Conservation (phyloP, 2,329 filamentous ascomycete genomes). For the Fusarium brevicatenulatum region DNA sequence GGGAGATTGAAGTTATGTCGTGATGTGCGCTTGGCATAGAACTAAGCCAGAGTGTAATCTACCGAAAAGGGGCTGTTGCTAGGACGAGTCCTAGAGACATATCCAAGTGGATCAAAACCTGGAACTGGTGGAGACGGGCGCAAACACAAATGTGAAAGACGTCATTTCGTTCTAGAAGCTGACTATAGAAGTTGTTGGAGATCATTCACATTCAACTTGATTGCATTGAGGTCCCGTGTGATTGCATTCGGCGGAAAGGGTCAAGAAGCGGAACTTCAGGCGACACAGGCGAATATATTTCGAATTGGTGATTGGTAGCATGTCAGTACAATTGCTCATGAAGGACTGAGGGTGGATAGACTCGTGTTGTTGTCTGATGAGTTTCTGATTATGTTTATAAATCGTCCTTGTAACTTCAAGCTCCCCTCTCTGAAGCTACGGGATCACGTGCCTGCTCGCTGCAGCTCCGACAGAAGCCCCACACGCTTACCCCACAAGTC, state of each 20-base stretch:
- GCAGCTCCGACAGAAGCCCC: not conserved
- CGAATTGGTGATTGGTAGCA: not conserved
- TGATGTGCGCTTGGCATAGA: constrained; percentile 35
- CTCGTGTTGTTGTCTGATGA: not conserved
- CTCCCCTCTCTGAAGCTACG: not conserved
- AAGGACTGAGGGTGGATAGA: not conserved
- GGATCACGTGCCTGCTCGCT: constrained; percentile 13
- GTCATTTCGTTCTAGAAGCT: constrained; percentile 45
- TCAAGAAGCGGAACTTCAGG: not conserved
- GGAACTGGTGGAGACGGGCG: constrained; percentile 22
- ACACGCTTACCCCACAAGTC: not conserved
- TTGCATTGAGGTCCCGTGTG: not conserved
- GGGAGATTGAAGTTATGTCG: constrained; percentile 34
- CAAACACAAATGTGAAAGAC: constrained; percentile 12
- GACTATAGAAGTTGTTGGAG: constrained; percentile 10
- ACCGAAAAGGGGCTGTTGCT: constrained; percentile 39
- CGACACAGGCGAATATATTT: not conserved
- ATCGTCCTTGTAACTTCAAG: not conserved
- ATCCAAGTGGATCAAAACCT: constrained; percentile 15
- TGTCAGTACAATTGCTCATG: not conserved
- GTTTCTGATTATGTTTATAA: not conserved
- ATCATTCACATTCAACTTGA: not conserved
- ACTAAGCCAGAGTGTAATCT: constrained; percentile 38
- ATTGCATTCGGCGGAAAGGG: constrained; percentile 11
- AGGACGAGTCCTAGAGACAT: constrained; percentile 2